phyloP scores from a whole-genome alignment of 192 early-diverging fungal species.

The Coemansia sp. region DNA sequence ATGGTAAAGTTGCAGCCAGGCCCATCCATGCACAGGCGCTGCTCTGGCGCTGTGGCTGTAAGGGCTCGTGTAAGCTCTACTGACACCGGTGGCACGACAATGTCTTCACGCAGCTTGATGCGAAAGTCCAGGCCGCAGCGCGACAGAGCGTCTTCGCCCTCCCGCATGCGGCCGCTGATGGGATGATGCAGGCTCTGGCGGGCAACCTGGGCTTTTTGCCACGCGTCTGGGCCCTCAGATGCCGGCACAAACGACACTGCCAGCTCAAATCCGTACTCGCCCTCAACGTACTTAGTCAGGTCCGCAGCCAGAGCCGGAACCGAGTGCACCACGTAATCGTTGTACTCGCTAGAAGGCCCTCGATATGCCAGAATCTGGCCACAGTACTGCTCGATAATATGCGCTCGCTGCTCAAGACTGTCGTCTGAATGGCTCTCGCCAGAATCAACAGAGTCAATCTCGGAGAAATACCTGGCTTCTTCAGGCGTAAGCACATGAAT shows the following conservation, averaged over 20 bases:
- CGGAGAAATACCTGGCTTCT: constrained; percentile 29
- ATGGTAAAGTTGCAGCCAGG: constrained; percentile 36
- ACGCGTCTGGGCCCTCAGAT: constrained; percentile 18
- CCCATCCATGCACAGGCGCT: constrained; percentile 27
- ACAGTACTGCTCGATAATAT: constrained; percentile 21
- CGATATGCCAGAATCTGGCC: constrained; percentile 36
- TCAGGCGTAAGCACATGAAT: constrained; percentile 18
- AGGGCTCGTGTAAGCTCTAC: constrained; percentile 13
- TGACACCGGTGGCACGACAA: constrained; percentile 13
- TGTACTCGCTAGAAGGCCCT: constrained; percentile 12
- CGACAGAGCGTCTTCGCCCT: constrained; percentile 29
- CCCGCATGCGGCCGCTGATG: constrained; percentile 25
- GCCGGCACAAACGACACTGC: constrained; percentile 23
- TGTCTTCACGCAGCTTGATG: constrained; percentile 40
- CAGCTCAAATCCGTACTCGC: constrained; percentile 52
- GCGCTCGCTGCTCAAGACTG: constrained; percentile 13
- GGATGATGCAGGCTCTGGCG: constrained; percentile 36
- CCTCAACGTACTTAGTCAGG: constrained; percentile 34
- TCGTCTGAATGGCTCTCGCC: background rate
- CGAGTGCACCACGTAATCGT: constrained; percentile 26
- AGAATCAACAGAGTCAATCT: constrained; percentile 11
- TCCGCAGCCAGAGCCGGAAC: constrained; percentile 33
- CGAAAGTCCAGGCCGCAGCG: constrained; percentile 49
- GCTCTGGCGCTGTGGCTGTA: background rate
- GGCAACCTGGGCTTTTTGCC: constrained; percentile 55